These are phyloP conservation scores for Diaporthe humulicola DNA, from an alignment of 2,329 filamentous ascomycete species.

Conservation along the genomic window DNA sequence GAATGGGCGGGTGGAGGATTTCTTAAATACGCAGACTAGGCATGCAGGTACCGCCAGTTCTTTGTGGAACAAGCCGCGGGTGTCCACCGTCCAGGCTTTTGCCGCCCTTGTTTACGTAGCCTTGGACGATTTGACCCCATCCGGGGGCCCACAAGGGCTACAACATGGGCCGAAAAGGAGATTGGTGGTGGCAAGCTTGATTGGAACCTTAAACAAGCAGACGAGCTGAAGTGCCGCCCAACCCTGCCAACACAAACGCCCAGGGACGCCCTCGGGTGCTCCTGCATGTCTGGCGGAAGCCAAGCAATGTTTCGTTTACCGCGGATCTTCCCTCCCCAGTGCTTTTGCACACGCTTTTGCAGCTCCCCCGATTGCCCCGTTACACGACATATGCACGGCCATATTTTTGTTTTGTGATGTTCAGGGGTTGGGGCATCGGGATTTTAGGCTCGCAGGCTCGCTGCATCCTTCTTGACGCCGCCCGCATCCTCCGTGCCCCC, in stretches of 20 bases:
- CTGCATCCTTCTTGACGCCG: constrained; percentile 17
- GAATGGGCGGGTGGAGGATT: not conserved
- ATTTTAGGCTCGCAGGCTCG: constrained; percentile 16
- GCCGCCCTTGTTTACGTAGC: constrained; percentile 23
- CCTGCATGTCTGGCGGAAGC: constrained; percentile 9
- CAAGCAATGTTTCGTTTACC: constrained; percentile 25
- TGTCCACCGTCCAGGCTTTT: constrained; percentile 15
- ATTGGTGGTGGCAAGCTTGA: constrained; percentile 31
- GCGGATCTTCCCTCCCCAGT: constrained; percentile 8
- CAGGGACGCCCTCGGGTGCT: not conserved
- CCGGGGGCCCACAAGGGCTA: constrained; percentile 7
- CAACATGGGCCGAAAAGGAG: constrained; percentile 16
- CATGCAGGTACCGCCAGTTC: constrained; percentile 24
- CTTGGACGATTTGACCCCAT: constrained; percentile 19
- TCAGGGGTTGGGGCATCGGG: not conserved
- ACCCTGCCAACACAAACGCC: not conserved
- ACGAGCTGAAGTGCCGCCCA: constrained; percentile 15
- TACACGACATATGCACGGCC: constrained; percentile 5
- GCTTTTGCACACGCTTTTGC: no score
- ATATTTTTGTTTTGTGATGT: not conserved
- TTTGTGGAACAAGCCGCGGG: constrained; percentile 1
- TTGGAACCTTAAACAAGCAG: constrained; percentile 15
- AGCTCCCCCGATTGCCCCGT: no score
- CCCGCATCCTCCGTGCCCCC: constrained; percentile 3
- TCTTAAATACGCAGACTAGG: constrained; percentile 14